Conservation (phyloP, 2,329 filamentous ascomycete genomes). For the Colletotrichum karsti region DNA sequence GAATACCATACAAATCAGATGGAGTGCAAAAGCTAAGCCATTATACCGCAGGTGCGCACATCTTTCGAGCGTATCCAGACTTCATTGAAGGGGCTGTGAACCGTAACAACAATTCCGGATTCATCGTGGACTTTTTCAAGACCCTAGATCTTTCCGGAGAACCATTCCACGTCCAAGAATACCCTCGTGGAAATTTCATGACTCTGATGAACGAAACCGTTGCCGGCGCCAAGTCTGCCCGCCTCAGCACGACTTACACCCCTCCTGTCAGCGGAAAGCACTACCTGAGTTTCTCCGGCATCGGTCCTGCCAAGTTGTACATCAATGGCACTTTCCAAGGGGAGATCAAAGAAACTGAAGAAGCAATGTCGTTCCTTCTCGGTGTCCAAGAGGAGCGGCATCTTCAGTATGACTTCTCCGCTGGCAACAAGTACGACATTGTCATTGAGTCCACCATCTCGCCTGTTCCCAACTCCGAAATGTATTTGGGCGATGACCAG, state of each 20-base stretch:
- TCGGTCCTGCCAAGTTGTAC: slow-evolving; percentile 69
- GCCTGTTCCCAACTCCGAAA: background rate
- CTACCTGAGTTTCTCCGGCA: slow-evolving; percentile 38
- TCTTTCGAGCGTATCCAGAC: background rate
- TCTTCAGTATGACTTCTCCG: background rate
- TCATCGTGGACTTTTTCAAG: slow-evolving; percentile 28
- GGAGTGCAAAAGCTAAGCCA: background rate
- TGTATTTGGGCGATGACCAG: background rate
- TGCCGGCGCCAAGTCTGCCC: background rate
- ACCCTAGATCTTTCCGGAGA: background rate
- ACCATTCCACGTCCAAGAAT: background rate
- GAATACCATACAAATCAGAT: accelerated
- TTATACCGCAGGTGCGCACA: background rate
- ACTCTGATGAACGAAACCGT: slow-evolving; percentile 2
- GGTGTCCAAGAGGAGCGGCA: slow-evolving; percentile 54
- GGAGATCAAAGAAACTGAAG: slow-evolving; percentile 41
- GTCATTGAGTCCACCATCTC: slow-evolving; percentile 58
- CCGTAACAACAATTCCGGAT: slow-evolving; percentile 34
- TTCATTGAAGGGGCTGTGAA: background rate
- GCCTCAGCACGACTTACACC: background rate
- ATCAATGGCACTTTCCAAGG: slow-evolving; percentile 69
- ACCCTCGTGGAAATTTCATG: background rate
- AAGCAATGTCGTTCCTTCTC: slow-evolving; percentile 74
- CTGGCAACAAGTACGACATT: slow-evolving; percentile 55
- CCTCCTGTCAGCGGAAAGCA: slow-evolving; percentile 35